Percentiles rank a stretch among this genome's conserved stretches.
These are phyloP conservation scores for Pholiota conissans DNA, from an alignment of 768 basidiomycete genomes.

Conservation along the genomic window DNA sequence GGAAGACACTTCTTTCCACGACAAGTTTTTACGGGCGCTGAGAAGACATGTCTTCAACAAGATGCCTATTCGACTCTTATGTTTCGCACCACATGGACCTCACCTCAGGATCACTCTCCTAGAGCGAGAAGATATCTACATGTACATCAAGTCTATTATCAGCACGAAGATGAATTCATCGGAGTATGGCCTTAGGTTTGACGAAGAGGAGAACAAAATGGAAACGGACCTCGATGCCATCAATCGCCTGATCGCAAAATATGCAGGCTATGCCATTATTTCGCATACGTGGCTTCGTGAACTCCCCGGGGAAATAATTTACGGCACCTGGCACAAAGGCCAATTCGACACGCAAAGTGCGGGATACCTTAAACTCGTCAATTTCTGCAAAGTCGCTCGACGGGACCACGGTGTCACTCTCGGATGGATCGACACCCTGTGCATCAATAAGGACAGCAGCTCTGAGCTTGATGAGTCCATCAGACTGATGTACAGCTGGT, in stretches of 20 bases:
- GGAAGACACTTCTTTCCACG: no score
- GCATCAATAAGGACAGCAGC: neutral
- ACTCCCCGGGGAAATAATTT: neutral
- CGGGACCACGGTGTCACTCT: neutral
- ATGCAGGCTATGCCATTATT: neutral
- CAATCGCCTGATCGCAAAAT: neutral
- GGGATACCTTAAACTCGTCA: neutral
- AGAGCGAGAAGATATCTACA: no score
- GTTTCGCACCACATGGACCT: no score
- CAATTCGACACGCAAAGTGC: neutral
- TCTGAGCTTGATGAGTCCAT: neutral
- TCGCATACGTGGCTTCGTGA: conserved; percentile 2
- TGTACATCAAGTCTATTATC: no score
- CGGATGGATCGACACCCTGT: neutral
- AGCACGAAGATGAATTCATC: no score
- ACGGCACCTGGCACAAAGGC: neutral
- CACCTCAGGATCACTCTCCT: no score
- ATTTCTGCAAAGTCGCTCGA: neutral
- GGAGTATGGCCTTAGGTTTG: no score
- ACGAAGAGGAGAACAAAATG: no score
- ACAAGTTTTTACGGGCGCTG: no score
- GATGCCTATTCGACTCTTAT: no score
- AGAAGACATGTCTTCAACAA: no score
- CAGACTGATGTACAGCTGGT: neutral
- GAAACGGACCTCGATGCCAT: neutral